Evolutionary conservation across 2,329 filamentous ascomycete species (phyloP), one percentile per base, ranked within the genome.

Genomic region (Nothopassalora personata): DNA sequence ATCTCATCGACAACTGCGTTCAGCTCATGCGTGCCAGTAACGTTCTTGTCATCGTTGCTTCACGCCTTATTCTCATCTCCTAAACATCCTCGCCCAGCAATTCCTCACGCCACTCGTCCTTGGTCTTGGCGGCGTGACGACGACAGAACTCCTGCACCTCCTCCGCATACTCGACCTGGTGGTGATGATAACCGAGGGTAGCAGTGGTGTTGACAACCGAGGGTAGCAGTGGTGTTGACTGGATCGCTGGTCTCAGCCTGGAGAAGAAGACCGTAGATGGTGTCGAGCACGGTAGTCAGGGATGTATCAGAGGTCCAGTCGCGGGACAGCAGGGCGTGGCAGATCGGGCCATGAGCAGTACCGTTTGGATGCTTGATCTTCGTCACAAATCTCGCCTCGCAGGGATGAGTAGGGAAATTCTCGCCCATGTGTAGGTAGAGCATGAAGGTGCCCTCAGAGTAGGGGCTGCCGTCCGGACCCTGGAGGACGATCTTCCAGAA

Each of bases 401-500:
- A 72, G 5, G 73, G 64, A 43, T 70, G 72, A 10, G 66, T 63
- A 4, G 73, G 74, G 57, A 74, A 77, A n/a, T 67, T 54, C 4
- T 74, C 68, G 10, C 65, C 70, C 63, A 73, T 72, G 46, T 74
- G 68, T 3, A 75, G 62, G 56, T 75, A 75, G 4, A 76, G 61
- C 27, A 75, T 23, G 62, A 75, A 75, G 0, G 65, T 69, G 23
- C 71, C 73, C 18, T 57, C 60, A 1, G 66, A 62, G 53, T 76
- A 75, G 1, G 73, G 62, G 49, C 69, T 66, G 8, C 63, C 67
- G 13, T 64, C 60, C 7, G 74, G 68, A 15, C 72, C 74, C 51
- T 68, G 58, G 66, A 77, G 73, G 8, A 74, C 71, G 6, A 76
- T 62, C 59, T 77, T 76, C 73, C 72, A 76, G 64, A 77, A 74